Base-by-base conservation (phyloP, 2,329 filamentous ascomycete species). In the Arthrinium phaeospermum region DNA sequence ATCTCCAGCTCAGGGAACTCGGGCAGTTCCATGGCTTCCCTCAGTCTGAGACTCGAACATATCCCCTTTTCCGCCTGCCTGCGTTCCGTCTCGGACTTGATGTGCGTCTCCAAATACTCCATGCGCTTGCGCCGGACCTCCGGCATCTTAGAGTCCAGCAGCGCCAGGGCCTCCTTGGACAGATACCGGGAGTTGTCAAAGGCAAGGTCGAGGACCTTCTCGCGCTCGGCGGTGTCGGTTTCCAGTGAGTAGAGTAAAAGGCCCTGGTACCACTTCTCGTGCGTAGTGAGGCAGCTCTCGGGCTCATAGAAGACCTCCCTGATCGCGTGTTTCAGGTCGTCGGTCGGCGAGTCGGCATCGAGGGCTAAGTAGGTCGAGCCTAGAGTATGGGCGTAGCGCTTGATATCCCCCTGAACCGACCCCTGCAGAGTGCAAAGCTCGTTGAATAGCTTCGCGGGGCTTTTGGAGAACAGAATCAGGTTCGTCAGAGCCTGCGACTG, bases 331-430 rank as follows among this genome's bases (percentile, higher is more conserved):
- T 70, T 73, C 5, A 77, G 49, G 2, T 72, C 70, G 14, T 71
- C 51, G 45, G 69, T 74, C 22, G 70, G 51, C 4, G 70, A 41
- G 3, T 70, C 70, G 1, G 74, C 73, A 41, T 70, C 70, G 7
- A 73, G 74, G 16, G 76, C 67, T 3, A 77, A 49, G 45, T 77
- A 77, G 47, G 68, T 78, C 1, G 76, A 75, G 7, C 71, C 64
- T 16, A 78, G 64, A 3, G 70, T 77, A 44, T 70, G 70, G 22
- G 71, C 68, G 71, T 77, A 77, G 4, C 70, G 67, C 46, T 47
- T 72, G 13, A 73, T 46, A 72, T 77, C 73, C 3, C 74, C 37
- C 70, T 13, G 70, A n/a, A n/a, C 13, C 14, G 24, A 30, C 5
- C 73, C 71, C 57, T 78, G 75, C 37, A 76, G 72, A 1, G 64